Percentiles rank a stretch among this genome's conserved stretches.
Conservation (phyloP, 2,329 filamentous ascomycete species). For the Monosporascus sp. region DNA sequence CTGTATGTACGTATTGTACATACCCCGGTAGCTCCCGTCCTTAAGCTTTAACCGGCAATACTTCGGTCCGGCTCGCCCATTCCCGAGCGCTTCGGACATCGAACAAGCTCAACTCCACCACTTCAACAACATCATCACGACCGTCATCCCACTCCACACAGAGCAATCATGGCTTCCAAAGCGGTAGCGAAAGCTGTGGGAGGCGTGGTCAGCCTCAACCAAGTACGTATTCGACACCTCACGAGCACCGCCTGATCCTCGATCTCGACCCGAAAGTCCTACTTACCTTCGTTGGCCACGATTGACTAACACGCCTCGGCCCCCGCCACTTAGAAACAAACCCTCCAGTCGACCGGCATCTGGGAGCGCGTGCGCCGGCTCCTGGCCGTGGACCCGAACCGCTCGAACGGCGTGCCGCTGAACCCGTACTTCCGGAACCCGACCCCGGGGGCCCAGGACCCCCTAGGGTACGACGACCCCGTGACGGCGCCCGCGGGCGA, state of each 20-base stretch:
- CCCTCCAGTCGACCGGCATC: conserved; percentile 80
- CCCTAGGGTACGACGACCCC: conserved; percentile 70
- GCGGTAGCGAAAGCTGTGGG: conserved; percentile 50
- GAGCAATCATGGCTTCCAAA: conserved; percentile 55
- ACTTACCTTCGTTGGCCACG: not conserved
- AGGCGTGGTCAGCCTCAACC: conserved; percentile 49
- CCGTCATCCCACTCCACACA: conserved; percentile 14
- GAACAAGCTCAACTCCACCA: conserved; percentile 15
- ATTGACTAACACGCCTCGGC: conserved; percentile 11
- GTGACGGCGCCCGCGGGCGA: conserved; percentile 80
- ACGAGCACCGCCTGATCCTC: not conserved
- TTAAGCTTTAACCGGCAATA: not conserved
- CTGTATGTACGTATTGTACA: too few species aligned
- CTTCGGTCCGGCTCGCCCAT: conserved; percentile 9
- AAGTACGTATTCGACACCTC: conserved; percentile 40
- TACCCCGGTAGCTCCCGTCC: too few species aligned
- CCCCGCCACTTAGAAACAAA: conserved; percentile 72
- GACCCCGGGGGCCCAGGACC: conserved; percentile 67
- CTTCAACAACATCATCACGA: conserved; percentile 12
- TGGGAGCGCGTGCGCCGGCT: conserved; percentile 78
- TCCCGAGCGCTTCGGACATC: conserved; percentile 7
- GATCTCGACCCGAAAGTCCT: not conserved
- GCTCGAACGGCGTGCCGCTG: conserved; percentile 85
- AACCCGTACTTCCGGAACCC: conserved; percentile 92
- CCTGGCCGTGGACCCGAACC: conserved; percentile 77